These are phyloP conservation scores for Beauveria caledonica DNA, from an alignment of 2,329 filamentous ascomycete genomes.

Conservation along the genomic window DNA sequence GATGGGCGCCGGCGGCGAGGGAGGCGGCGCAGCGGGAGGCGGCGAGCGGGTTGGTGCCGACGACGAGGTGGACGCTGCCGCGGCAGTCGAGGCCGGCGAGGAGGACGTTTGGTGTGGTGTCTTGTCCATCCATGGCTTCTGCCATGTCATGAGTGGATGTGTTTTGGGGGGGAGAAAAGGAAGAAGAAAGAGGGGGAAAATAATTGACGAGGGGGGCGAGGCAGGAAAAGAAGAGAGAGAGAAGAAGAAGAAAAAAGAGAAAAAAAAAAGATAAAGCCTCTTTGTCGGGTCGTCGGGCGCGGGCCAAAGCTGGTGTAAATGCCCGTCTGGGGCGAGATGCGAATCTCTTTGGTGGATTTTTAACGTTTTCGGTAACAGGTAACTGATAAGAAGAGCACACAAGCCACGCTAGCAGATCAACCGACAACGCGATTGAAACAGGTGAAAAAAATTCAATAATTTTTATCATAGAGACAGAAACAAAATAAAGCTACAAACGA, in stretches of 20 bases:
- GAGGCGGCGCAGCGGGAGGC: constrained; percentile 73
- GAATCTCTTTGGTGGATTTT: not conserved
- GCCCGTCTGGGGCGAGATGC: constrained; percentile 5
- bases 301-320: not conserved
- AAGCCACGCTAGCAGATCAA: not conserved
- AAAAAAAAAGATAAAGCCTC: constrained; percentile 28
- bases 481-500: constrained; percentile 1
- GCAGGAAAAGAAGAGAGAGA: not conserved
- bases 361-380: not conserved
- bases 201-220: not conserved
- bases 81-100: constrained; percentile 65
- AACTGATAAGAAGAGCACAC: too few relatives aligned
- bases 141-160: not conserved
- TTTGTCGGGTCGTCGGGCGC: constrained; percentile 3
- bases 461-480: not conserved
- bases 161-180: not conserved
- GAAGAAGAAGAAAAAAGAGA: constrained; percentile 25
- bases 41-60: constrained; percentile 84
- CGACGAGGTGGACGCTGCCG: constrained; percentile 69
- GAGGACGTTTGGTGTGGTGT: constrained; percentile 37
- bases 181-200: not conserved
- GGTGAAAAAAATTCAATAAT: not conserved
- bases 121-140: not conserved
- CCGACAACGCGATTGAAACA: not conserved
- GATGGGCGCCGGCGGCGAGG: constrained; percentile 70